These are phyloP conservation scores for Colletotrichum destructivum DNA, from an alignment of 2,329 filamentous ascomycete genomes.

Conservation along the genomic window DNA sequence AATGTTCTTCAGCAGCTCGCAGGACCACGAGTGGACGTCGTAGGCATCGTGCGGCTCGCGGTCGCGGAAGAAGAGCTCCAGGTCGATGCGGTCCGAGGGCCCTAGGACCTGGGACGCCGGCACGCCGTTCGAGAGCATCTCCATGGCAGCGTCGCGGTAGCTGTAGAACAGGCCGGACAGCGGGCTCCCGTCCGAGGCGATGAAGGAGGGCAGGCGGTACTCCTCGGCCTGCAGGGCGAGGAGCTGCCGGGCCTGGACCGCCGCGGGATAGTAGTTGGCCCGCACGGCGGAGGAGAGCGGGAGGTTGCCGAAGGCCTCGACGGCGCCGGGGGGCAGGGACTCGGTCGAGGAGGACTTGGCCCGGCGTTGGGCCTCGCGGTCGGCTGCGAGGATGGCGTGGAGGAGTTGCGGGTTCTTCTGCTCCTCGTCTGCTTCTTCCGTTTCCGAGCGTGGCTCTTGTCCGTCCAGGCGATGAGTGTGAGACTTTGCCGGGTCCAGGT, in stretches of 20 bases:
- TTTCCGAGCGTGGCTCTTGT: neutral
- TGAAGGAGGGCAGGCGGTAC: slow-evolving; percentile 34
- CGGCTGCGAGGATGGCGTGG: slow-evolving; percentile 1
- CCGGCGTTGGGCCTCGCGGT: neutral
- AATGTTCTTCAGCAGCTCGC: slow-evolving; percentile 28
- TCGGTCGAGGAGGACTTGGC: neutral
- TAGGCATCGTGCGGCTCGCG: slow-evolving; percentile 18
- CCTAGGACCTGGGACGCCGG: slow-evolving; percentile 17
- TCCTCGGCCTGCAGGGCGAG: slow-evolving; percentile 31
- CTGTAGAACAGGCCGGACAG: slow-evolving; percentile 33
- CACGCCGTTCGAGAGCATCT: slow-evolving; percentile 30
- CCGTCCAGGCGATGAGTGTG: neutral
- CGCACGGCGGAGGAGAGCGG: slow-evolving; percentile 25
- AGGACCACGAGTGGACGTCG: slow-evolving; percentile 34
- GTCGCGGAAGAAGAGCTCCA: slow-evolving; percentile 35
- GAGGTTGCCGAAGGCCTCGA: slow-evolving; percentile 33
- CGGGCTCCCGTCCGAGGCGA: slow-evolving; percentile 29
- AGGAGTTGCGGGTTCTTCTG: slow-evolving; percentile 12
- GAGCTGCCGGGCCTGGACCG: slow-evolving; percentile 20
- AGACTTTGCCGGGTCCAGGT: neutral
- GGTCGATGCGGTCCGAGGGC: slow-evolving; percentile 22
- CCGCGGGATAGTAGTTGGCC: slow-evolving; percentile 29
- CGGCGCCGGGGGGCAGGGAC: slow-evolving; percentile 21
- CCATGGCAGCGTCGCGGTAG: slow-evolving; percentile 30
- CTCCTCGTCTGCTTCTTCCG: slow-evolving; percentile 5